phyloP scores from a whole-genome alignment of 345 rosid genomes.

The Salix exigua region DNA sequence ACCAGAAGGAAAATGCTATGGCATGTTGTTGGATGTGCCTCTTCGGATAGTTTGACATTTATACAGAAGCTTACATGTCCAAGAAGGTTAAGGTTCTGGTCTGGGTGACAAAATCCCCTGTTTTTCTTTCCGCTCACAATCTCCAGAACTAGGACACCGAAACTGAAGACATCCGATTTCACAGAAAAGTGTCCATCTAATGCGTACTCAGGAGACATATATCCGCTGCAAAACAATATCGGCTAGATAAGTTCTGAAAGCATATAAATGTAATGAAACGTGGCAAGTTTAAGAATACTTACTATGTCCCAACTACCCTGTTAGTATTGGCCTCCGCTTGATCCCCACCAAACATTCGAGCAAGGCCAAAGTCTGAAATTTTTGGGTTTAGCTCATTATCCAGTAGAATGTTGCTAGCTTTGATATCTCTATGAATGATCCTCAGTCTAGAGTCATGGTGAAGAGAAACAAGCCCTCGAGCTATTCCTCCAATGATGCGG shows the following conservation, averaged over 20 bases:
- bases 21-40: no score
- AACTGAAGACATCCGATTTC: no score
- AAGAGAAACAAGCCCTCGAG: slow-evolving; percentile 13
- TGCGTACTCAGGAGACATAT: no score
- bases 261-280: neutral
- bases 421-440: slow-evolving; percentile 16
- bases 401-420: no score
- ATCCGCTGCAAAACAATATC: no score
- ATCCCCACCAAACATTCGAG: neutral
- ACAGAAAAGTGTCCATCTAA: no score
- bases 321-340: neutral
- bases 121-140: neutral
- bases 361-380: neutral
- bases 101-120: neutral
- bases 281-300: neutral
- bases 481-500: slow-evolving; percentile 6
- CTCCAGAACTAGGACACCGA: no score
- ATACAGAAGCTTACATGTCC: slow-evolving; percentile 1
- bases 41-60: no score
- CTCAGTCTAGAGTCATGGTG: slow-evolving; percentile 19
- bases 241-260: neutral
- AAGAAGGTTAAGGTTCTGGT: neutral
- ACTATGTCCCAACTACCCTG: neutral
- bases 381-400: neutral
- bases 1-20: neutral